phyloP scores from a whole-genome alignment of 805 yeast genomes.

The Saccharomycodes ludwigii region DNA sequence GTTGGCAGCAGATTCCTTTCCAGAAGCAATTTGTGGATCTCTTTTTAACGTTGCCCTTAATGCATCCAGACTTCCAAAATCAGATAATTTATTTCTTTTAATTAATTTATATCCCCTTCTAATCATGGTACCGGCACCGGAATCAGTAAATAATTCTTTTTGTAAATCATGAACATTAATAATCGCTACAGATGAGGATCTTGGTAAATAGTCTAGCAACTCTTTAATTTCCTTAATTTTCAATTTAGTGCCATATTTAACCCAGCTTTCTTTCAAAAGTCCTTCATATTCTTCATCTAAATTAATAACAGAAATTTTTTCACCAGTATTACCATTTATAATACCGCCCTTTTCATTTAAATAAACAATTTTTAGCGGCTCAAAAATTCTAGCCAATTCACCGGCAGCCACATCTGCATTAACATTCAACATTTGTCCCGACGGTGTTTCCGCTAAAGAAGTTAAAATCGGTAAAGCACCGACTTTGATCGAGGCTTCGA shows the following conservation, averaged over 20 bases:
- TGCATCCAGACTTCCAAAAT: constrained; percentile 62
- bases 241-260: constrained; percentile 94
- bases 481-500: constrained; percentile 88
- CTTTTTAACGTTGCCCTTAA: constrained; percentile 66
- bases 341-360: constrained; percentile 97
- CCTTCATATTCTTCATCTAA: constrained; percentile 93
- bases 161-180: constrained; percentile 91
- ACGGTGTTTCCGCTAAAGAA: constrained; percentile 90
- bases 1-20: constrained; percentile 64
- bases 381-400: constrained; percentile 90
- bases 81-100: constrained; percentile 54
- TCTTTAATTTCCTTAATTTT: constrained; percentile 96
- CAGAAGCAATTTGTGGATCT: constrained; percentile 63
- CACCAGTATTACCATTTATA: constrained; percentile 82
- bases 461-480: constrained; percentile 96
- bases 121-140: constrained; percentile 98
- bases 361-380: constrained; percentile 93
- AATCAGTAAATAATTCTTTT: constrained; percentile 94
- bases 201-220: constrained; percentile 82
- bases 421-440: constrained; percentile 93
- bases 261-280: constrained; percentile 91
- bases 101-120: constrained; percentile 91
- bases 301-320: constrained; percentile 79
- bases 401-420: constrained; percentile 99
- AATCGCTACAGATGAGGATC: constrained; percentile 96